Evolutionary conservation across 75 land plant genomes (phyloP), one percentile per base, ranked within the genome.

Genomic region (Azolla pinnata): DNA sequence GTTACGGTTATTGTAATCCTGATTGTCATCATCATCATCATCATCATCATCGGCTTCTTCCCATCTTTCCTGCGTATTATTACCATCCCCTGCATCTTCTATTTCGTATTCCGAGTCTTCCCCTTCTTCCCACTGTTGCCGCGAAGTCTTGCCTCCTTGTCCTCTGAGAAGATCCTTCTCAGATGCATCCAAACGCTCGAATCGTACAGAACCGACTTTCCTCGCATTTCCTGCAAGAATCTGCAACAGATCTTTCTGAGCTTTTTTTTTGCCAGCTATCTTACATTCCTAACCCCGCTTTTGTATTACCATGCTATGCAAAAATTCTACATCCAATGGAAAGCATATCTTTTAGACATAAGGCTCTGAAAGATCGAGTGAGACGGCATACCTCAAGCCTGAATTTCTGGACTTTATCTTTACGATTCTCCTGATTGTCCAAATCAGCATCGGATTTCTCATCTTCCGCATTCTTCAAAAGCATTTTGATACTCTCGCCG

Each of bases 181-280:
- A n/a, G 63, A 72, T n/a, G 68, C 57, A 44, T 74, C 65, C 61
- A 80, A 57, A 50, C 72, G 51, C 62, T 88, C 85, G 76, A 88
- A 88, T 24, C 88, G 80, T 44, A 84, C 79, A 20, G 88, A 75
- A 57, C 88, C 79, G 7, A 88, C 85, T 60, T 85, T 88, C 48
- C 88, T 73, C 14, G 93, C 93, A 75, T 84, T 88, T 33, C 88
- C 93, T n/a, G 85, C 88, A 46, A 88, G 49, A 48, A 88, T 72
- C 93, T 88, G 88, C n/a, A n/a, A n/a, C n/a, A n/a, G n/a, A n/a
- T n/a, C n/a, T n/a, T n/a, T n/a, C n/a, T n/a, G n/a, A n/a, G n/a
- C n/a, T n/a, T n/a, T n/a, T n/a, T n/a, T n/a, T n/a, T n/a, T n/a
- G n/a, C n/a, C n/a, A n/a, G n/a, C n/a, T n/a, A n/a, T n/a, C n/a